Evolutionary conservation across 73 alveolate species (phyloP), one percentile per base, ranked within the genome.

Genomic region (Stentor roeselii): DNA sequence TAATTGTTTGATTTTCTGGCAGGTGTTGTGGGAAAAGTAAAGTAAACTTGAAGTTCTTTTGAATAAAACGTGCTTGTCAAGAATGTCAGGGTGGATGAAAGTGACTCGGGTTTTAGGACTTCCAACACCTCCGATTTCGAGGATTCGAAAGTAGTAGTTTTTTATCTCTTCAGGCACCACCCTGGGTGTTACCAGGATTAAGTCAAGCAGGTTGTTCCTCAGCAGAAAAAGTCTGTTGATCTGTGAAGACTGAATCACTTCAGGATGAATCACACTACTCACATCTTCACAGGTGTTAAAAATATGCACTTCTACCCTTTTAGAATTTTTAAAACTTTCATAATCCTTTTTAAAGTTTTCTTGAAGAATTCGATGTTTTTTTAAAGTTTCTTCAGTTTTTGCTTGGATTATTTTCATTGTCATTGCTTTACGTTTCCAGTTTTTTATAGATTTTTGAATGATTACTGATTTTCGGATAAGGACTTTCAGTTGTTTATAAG

Each of bases 41-140:
- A 75, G 36, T 86, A 80, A 38, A 90, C 84, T 78, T 91, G 87
- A 41, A 87, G 82, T 34, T 86, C 75, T 14, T 92, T 85, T 82
- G 83, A 82, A 59, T 88, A 86, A 83, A 84, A 60, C 14, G 89
- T 77, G 85, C 80, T 89, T 89, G 3, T 82, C 94, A 75, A 86
- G 84, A 75, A 84, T 83, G 50, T 91, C 97, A 4, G 99, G 99
- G 40, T 89, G 86, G 14, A 97, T 87, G 75, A 97, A 87, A 87
- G 95, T 96, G 31, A 97, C 90, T 88, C 99, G 86, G 78, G 94
- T 91, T 75, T 88, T 82, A 39, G 95, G 94, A 75, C 95, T 94
- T 40, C 92, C 93, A 38, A 97, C 92, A 35, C 97, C 99, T 83
- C 98, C 98, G 32, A 97, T 94, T 60, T 95, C 97, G 86, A 96